Evolutionary conservation across 2,329 filamentous ascomycete species (phyloP), one percentile per base, ranked within the genome.

Genomic region (Ceratocystis albifundus): DNA sequence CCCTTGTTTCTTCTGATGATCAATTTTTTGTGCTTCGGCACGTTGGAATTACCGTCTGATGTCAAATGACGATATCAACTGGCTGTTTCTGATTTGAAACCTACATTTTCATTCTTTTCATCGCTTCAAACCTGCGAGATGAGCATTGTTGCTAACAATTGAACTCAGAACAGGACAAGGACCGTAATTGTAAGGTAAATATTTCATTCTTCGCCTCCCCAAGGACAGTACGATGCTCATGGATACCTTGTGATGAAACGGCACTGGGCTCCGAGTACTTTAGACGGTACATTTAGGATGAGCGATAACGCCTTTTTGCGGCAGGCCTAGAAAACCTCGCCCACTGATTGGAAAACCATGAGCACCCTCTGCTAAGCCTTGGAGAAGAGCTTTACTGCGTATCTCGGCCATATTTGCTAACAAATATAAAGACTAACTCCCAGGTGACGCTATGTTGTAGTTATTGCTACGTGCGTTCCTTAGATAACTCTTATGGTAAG

Each of bases 271-370:
- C 91, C 88, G 90, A 95, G 76, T 71, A 74, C 75, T 77, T 74
- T 75, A 77, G 74, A 66, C 67, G 69, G 70, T 57, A 66, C 69
- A 69, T 76, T 72, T 74, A 75, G 77, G 80, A 85, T 85, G 90
- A 90, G 91, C 80, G 89, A 91, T 85, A 84, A 68, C 88, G 84
- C 90, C 90, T 89, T 78, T 83, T 89, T 89, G 90, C 78, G 90
- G 89, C 90, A 96, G 90, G 91, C 91, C 90, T 96, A 95, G 90
- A 95, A 96, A 96, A 96, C 92, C 91, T 96, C 86, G 90, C 89
- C 91, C 89, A 93, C 91, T 96, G 91, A 96, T 78, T 72, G 69
- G 44, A 66, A 22, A 32, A 28, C 55, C 20, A 44, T 63, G 41
- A 50, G n/a, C 28, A n/a, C n/a, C 53, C 46, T 50, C 28, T 61